Conservation (phyloP, 208 protist genomes). For the Jaenimonas drosophilae region DNA sequence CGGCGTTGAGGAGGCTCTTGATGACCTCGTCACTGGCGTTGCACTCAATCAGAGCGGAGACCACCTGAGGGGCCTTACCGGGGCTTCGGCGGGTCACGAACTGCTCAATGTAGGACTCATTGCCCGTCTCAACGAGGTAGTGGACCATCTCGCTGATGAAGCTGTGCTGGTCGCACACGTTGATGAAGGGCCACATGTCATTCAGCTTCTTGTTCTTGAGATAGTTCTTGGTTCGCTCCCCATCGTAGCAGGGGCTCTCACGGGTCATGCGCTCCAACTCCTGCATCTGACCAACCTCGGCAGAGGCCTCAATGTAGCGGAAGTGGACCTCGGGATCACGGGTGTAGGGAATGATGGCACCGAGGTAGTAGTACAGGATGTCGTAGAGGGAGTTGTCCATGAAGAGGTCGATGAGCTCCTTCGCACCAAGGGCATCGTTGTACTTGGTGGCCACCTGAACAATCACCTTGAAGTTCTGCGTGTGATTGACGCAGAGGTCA, state of each 20-base stretch:
- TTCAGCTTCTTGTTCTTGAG: constrained; percentile 97
- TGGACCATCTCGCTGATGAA: constrained; percentile 98
- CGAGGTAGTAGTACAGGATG: constrained; percentile 96
- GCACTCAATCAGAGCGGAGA: constrained; percentile 97
- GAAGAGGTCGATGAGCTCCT: constrained; percentile 95
- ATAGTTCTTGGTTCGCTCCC: constrained; percentile 98
- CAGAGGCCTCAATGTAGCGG: constrained; percentile 99
- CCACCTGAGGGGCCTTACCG: constrained; percentile 95
- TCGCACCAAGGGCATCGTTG: constrained; percentile 92
- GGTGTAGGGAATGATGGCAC: constrained; percentile 93
- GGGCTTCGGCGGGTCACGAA: constrained; percentile 96
- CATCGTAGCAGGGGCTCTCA: constrained; percentile 96
- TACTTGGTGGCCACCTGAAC: constrained; percentile 99
- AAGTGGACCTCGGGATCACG: constrained; percentile 98
- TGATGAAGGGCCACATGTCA: constrained; percentile 99
- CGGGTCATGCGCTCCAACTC: constrained; percentile 99
- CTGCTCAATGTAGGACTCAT: constrained; percentile 96
- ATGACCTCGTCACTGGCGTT: constrained; percentile 97
- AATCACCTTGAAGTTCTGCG: constrained; percentile 97
- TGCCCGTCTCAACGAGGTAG: constrained; percentile 96
- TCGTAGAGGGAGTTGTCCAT: constrained; percentile 95
- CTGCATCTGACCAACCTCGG: constrained; percentile 95
- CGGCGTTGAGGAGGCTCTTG: constrained; percentile 89
- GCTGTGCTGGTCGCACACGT: constrained; percentile 99
- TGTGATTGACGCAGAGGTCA: constrained; percentile 94